Evolutionary conservation across 2,329 filamentous ascomycete species (phyloP), one percentile per base, ranked within the genome.

Genomic region (Rhynchosporium secalis): DNA sequence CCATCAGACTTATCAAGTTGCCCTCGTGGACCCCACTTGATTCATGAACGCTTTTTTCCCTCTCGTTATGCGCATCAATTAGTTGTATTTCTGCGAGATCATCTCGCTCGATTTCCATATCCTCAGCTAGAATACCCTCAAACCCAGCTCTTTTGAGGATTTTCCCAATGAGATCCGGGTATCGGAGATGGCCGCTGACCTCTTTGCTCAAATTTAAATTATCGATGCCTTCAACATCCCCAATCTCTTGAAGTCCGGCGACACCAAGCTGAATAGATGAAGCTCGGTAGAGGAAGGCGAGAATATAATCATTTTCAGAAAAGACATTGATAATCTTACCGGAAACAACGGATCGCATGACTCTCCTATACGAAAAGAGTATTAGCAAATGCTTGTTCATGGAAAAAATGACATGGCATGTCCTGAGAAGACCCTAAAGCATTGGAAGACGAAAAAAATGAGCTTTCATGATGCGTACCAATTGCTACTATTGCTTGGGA

Each of bases 311-410:
- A 52, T 91, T 90, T 57, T 89, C 86, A 0, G 91, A 96, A 74
- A 88, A 97, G 3, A 95, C 92, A 69, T 97, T 98, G 72, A 97
- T 83, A n/a, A 97, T 80, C 28, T 92, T 86, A 0, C 93, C 92
- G 46, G 86, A 83, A 3, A 96, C 91, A 2, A 94, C 90, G 62
- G 86, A 88, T 66, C 90, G 87, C 72, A 96, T 83, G 5, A 86
- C 81, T 33, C 89, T 81, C 93, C 20, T 20, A 20, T 20, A 20
- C 20, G 20, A 20, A 20, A 20, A 20, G 20, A 20, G 20, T 20
- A 20, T 20, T 20, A 20, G 20, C 20, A 20, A 20, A 20, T 20
- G 20, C 20, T 20, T 20, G 20, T 20, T 20, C 20, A 20, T 20
- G 20, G 20, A 20, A 20, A 20, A 20, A 20, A 20, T 20, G 20